Conservation (phyloP, 306 rosid species). For the Vachellia pachyceras region DNA sequence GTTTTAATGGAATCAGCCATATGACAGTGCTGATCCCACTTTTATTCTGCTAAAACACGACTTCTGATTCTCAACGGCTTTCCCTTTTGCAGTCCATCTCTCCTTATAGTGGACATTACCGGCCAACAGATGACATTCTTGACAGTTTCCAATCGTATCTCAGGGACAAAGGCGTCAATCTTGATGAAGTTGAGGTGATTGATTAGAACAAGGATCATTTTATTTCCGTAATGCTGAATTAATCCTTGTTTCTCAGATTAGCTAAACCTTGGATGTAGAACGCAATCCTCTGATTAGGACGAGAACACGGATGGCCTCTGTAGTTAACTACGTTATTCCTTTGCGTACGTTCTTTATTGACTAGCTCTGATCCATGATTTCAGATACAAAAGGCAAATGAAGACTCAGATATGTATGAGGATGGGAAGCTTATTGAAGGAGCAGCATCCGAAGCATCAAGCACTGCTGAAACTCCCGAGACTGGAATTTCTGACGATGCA, state of each 20-base stretch:
- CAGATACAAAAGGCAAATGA: constrained; percentile 69
- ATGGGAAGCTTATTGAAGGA: constrained; percentile 40
- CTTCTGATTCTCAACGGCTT: constrained; percentile 43
- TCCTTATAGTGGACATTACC: constrained; percentile 94
- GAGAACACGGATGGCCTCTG: neutral
- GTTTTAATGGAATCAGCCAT: constrained; percentile 13
- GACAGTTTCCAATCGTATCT: constrained; percentile 68
- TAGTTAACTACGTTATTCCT: neutral
- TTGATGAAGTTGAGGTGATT: constrained; percentile 78
- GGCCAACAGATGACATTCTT: constrained; percentile 82
- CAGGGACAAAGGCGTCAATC: constrained; percentile 73
- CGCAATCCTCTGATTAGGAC: constrained; percentile 19
- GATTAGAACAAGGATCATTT: constrained; percentile 10
- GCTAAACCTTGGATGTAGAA: neutral
- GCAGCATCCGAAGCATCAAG: constrained; percentile 27
- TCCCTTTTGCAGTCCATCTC: constrained; percentile 75
- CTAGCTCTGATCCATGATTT: constrained; percentile 26
- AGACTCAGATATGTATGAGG: constrained; percentile 59
- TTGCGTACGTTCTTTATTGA: neutral
- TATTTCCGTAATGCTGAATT: neutral
- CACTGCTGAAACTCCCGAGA: constrained; percentile 33
- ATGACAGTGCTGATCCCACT: neutral
- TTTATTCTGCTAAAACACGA: neutral
- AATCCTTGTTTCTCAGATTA: neutral
- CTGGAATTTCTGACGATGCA: constrained; percentile 38